These are phyloP conservation scores for Citeromyces siamensis DNA, from an alignment of 1,139 yeast species.

Conservation along the genomic window DNA sequence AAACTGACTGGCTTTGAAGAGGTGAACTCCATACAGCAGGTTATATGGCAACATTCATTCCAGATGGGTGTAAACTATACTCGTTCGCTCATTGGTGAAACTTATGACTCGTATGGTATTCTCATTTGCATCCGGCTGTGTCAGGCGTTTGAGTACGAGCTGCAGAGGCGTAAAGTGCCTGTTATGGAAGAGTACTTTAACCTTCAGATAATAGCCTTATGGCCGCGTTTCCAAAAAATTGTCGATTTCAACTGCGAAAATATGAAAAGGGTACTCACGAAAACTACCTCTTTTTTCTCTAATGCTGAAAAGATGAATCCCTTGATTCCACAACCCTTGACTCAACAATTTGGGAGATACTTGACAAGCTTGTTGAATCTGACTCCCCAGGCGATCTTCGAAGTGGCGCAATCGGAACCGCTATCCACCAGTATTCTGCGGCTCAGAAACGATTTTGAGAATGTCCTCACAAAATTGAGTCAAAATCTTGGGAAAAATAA, in stretches of 20 bases:
- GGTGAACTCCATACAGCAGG: slow-evolving; percentile 28
- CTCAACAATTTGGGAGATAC: slow-evolving; percentile 72
- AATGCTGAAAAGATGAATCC: slow-evolving; percentile 17
- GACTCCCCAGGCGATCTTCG: slow-evolving; percentile 20
- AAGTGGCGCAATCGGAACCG: slow-evolving; percentile 44
- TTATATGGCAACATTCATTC: slow-evolving; percentile 36
- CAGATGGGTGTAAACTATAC: slow-evolving; percentile 42
- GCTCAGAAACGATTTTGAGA: slow-evolving; percentile 70
- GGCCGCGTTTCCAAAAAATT: slow-evolving; percentile 79
- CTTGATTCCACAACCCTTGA: slow-evolving; percentile 48
- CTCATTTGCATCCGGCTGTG: slow-evolving; percentile 65
- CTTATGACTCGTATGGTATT: slow-evolving; percentile 70
- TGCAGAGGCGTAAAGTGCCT: slow-evolving; percentile 58
- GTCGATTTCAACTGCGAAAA: slow-evolving; percentile 71
- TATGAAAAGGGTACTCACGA: slow-evolving; percentile 29
- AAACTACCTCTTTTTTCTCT: slow-evolving; percentile 16
- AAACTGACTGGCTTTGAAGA: slow-evolving; percentile 29
- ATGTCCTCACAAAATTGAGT: slow-evolving; percentile 57
- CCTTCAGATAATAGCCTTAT: slow-evolving; percentile 49
- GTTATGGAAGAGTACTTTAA: slow-evolving; percentile 66
- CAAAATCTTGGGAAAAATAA: slow-evolving; percentile 29
- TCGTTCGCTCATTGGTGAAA: slow-evolving; percentile 30
- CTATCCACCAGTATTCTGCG: slow-evolving; percentile 56
- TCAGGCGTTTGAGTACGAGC: slow-evolving; percentile 48
- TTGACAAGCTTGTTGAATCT: slow-evolving; percentile 63